Evolutionary conservation across 768 basidiomycete genomes (phyloP), one percentile per base, ranked within the genome.

Genomic region (Calocera cornea): DNA sequence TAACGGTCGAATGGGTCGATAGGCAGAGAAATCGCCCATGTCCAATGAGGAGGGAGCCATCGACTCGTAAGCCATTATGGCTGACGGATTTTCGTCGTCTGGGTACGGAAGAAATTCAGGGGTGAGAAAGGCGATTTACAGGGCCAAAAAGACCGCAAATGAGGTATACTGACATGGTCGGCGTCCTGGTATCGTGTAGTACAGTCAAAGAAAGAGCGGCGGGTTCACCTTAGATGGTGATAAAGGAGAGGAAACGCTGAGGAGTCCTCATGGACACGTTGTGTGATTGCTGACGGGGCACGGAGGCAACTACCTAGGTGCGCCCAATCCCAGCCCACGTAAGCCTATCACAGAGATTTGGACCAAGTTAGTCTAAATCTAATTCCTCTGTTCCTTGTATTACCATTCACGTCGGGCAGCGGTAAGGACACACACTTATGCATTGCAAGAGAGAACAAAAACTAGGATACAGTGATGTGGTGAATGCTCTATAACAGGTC

Each of bases 401-500:
- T 47, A 8, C 19, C 16, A 47, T 19, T 47, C 44, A 47, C 8
- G 7, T 19, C 3, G 19, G 24, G 19, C 5, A 47, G 16, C 7
- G 5, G 7, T 17, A 47, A 47, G 44, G 44, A 33, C 54, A 60
- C 54, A 60, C 31, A 33, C 54, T 11, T 33, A 60, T 60, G 54
- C 54, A 60, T 60, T 60, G 54, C 31, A 60, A 22, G 31, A 60
- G 31, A 27, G 22, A 33, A 60, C 27, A 60, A 31, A 60, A 60
- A 33, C 54, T 60, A 60, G 54, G 54, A 60, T 60, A 60, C 54
- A 60, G 54, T 60, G 54, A 60, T 60, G 54, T 60, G 11, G 27
- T 60, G 54, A 60, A 60, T 60, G 54, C 54, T 60, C 54, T 60
- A 60, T 60, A 60, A 60, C 54, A 60, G 54, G 54, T 60, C 54